phyloP scores from a whole-genome alignment of 169 alveolate genomes.

The Cryptosporidium muris region DNA sequence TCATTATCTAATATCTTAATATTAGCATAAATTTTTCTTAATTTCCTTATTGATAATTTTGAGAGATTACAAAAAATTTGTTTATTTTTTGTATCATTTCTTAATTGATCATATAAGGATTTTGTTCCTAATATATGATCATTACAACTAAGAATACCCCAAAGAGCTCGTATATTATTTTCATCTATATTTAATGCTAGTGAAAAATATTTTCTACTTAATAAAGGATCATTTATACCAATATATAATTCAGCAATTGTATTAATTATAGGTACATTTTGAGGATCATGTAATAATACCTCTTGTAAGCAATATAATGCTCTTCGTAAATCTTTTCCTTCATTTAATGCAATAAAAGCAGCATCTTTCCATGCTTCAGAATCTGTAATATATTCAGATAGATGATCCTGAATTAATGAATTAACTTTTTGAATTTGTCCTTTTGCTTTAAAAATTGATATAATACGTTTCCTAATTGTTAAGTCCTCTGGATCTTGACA shows the following conservation, averaged over 20 bases:
- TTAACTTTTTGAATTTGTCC: not conserved
- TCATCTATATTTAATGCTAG: slow-evolving; percentile 20
- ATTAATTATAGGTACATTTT: slow-evolving; percentile 33
- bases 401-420: slow-evolving; percentile 28
- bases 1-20: too few species aligned
- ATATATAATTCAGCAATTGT: slow-evolving; percentile 43
- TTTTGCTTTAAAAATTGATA: not conserved
- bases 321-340: not conserved
- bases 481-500: slow-evolving; percentile 54
- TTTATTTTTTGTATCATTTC: too few species aligned
- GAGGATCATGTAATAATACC: slow-evolving; percentile 57
- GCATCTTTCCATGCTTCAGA: slow-evolving; percentile 36
- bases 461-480: slow-evolving; percentile 21
- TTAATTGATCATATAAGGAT: too few species aligned
- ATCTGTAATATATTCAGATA: slow-evolving; percentile 46
- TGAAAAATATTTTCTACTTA: slow-evolving; percentile 37
- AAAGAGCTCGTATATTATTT: slow-evolving; percentile 46
- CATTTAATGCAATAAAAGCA: slow-evolving; percentile 17
- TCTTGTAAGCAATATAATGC: slow-evolving; percentile 61
- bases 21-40: too few species aligned
- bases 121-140: not conserved
- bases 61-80: too few species aligned
- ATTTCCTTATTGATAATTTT: too few species aligned
- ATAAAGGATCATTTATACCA: slow-evolving; percentile 10
- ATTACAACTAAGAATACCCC: slow-evolving; percentile 47